Percentiles rank a stretch among this genome's conserved stretches.
Evolutionary conservation across 148 eudicot genomes (phyloP).

Genomic region (Hydrangea macrophylla): DNA sequence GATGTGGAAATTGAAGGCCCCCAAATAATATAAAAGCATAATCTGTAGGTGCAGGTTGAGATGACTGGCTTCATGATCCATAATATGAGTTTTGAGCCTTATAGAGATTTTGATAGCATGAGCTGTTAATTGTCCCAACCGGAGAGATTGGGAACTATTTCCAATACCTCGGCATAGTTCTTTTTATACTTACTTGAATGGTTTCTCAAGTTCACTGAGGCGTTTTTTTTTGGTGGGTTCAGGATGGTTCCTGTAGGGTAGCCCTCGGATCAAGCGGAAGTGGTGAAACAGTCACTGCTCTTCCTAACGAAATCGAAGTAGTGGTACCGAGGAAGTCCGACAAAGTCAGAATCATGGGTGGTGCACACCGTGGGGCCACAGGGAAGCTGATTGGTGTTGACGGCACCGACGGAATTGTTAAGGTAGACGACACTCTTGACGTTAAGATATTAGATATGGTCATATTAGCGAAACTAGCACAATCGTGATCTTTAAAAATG

Average conservation of each 20-base stretch:
- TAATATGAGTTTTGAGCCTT: no score
- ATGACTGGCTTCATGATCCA: no score
- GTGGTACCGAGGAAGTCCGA: constrained; percentile 79
- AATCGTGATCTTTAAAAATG: constrained; percentile 18
- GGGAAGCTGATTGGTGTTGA: constrained; percentile 93
- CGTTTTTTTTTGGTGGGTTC: constrained; percentile 12
- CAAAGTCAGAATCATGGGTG: constrained; percentile 92
- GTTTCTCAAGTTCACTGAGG: neutral
- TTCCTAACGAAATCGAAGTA: constrained; percentile 66
- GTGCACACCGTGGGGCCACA: constrained; percentile 77
- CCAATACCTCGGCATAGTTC: no score
- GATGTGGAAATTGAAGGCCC: no score
- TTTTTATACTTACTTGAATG: no score
- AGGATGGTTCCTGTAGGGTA: constrained; percentile 90
- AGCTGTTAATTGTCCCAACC: no score
- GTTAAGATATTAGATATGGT: constrained; percentile 93
- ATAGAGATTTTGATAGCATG: no score
- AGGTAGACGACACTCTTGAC: constrained; percentile 79
- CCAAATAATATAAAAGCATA: no score
- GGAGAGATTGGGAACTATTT: no score
- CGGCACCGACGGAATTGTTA: constrained; percentile 90
- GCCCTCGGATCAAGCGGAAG: constrained; percentile 74
- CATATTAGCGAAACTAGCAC: constrained; percentile 69
- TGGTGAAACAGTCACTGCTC: constrained; percentile 53
- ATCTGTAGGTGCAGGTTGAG: no score